These are phyloP conservation scores for Suhomyces coccinellae DNA, from an alignment of 1,139 yeast species.

Conservation along the genomic window DNA sequence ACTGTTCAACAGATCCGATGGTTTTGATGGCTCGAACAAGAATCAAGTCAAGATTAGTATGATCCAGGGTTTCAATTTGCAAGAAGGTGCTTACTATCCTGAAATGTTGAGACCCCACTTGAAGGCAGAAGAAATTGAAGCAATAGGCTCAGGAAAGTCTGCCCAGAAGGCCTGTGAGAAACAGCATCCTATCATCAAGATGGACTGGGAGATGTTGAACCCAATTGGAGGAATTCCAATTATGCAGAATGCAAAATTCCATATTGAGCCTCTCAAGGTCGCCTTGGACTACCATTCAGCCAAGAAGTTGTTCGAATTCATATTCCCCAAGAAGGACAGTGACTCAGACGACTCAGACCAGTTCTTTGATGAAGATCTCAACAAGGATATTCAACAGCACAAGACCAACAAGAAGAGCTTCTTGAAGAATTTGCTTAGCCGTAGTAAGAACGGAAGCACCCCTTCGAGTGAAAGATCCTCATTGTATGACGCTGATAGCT, in stretches of 20 bases:
- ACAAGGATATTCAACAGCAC: conserved; percentile 9
- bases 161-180: conserved; percentile 3
- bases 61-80: conserved; percentile 71
- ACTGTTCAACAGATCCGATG: conserved; percentile 58
- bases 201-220: conserved; percentile 71
- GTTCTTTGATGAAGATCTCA: not conserved
- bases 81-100: conserved; percentile 62
- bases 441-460: not conserved
- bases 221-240: conserved; percentile 88
- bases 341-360: conserved; percentile 4
- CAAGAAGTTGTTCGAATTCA: conserved; percentile 57
- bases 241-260: conserved; percentile 46
- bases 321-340: conserved; percentile 51
- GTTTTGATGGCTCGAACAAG: conserved; percentile 55
- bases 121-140: conserved; percentile 13
- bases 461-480: conserved; percentile 9
- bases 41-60: conserved; percentile 61
- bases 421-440: conserved; percentile 3
- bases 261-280: conserved; percentile 66
- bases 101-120: conserved; percentile 63
- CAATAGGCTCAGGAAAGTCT: conserved; percentile 1
- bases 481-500: conserved; percentile 2
- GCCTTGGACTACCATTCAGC: conserved; percentile 74
- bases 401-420: conserved; percentile 8
- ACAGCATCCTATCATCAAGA: conserved; percentile 44